Percentiles rank a stretch among this genome's conserved stretches.
phyloP scores from a whole-genome alignment of 2,329 filamentous ascomycete genomes.

The Colletotrichum higginsianum region DNA sequence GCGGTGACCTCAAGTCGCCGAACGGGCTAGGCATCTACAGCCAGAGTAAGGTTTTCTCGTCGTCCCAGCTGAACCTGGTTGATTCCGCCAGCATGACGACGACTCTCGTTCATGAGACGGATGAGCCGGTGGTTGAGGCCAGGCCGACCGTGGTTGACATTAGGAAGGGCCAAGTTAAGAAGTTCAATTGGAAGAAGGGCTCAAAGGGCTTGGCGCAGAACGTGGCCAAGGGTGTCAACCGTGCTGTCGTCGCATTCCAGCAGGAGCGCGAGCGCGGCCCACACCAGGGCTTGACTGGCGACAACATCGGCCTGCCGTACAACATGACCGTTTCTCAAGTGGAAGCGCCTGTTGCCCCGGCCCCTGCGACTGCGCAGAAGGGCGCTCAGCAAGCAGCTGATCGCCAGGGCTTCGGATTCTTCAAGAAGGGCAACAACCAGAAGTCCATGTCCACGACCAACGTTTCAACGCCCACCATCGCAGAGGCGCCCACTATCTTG shows the following conservation, averaged over 20 bases:
- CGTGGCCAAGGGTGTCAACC: slow-evolving; percentile 93
- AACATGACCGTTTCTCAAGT: slow-evolving; percentile 74
- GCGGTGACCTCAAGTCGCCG: slow-evolving; percentile 62
- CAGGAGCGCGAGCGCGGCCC: slow-evolving; percentile 70
- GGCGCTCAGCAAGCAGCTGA: slow-evolving; percentile 20
- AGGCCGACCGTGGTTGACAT: slow-evolving; percentile 97
- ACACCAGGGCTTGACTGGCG: slow-evolving; percentile 69
- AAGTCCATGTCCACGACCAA: slow-evolving; percentile 66
- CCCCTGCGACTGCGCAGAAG: slow-evolving; percentile 35
- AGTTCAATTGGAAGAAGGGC: slow-evolving; percentile 99
- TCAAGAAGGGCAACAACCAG: slow-evolving; percentile 69
- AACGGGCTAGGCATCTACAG: slow-evolving; percentile 73
- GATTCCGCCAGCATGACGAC: slow-evolving; percentile 71
- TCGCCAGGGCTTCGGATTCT: slow-evolving; percentile 80
- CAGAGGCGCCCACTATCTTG: slow-evolving; percentile 73
- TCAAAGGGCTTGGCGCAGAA: slow-evolving; percentile 95
- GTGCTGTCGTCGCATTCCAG: slow-evolving; percentile 84
- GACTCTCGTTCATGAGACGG: slow-evolving; percentile 72
- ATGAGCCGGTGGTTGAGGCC: slow-evolving; percentile 77
- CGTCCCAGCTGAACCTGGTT: slow-evolving; percentile 63
- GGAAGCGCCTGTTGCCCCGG: slow-evolving; percentile 51
- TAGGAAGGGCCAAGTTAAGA: slow-evolving; percentile 92
- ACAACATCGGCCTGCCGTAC: slow-evolving; percentile 79
- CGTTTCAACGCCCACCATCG: slow-evolving; percentile 54
- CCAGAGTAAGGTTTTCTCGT: slow-evolving; percentile 65